phyloP scores from a whole-genome alignment of 768 basidiomycete species.

The Ramaria sp. region DNA sequence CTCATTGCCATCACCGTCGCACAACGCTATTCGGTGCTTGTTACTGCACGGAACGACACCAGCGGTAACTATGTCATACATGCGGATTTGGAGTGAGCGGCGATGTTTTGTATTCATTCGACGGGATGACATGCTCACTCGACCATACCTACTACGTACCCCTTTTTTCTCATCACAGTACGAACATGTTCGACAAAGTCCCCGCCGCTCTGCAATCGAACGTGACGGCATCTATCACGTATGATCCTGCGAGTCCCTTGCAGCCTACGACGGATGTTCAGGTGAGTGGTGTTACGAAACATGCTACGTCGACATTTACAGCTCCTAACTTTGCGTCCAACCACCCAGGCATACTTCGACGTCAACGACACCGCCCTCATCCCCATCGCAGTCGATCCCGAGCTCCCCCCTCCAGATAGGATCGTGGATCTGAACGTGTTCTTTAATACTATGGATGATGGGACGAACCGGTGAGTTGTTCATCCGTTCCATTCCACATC shows the following conservation, averaged over 20 bases:
- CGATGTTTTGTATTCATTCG: too few relatives aligned
- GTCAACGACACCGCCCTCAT: slow-evolving; percentile 61
- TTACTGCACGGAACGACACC: slow-evolving; percentile 83
- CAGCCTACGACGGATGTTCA: neutral
- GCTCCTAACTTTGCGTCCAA: neutral
- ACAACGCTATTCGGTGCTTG: slow-evolving; percentile 88
- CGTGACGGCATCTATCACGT: slow-evolving; percentile 75
- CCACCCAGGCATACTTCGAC: slow-evolving; percentile 35
- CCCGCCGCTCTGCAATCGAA: slow-evolving; percentile 70
- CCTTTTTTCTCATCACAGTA: slow-evolving; percentile 13
- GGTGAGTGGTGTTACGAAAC: neutral
- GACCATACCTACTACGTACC: neutral
- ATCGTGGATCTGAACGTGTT: slow-evolving; percentile 59
- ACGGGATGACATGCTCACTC: too few relatives aligned
- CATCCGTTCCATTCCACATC: neutral
- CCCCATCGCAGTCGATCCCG: slow-evolving; percentile 42
- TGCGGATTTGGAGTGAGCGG: slow-evolving; percentile 71
- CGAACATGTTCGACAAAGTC: slow-evolving; percentile 77
- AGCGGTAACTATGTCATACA: slow-evolving; percentile 81
- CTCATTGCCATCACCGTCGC: slow-evolving; percentile 70
- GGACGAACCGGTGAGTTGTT: slow-evolving; percentile 49
- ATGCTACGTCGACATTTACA: too few relatives aligned
- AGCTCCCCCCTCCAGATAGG: slow-evolving; percentile 37
- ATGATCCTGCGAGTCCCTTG: slow-evolving; percentile 29
- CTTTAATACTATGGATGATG: slow-evolving; percentile 82